Percentiles rank a stretch among this genome's conserved stretches.
Conservation (phyloP, 2,329 filamentous ascomycete genomes). For the Aspergillus pseudonomiae region DNA sequence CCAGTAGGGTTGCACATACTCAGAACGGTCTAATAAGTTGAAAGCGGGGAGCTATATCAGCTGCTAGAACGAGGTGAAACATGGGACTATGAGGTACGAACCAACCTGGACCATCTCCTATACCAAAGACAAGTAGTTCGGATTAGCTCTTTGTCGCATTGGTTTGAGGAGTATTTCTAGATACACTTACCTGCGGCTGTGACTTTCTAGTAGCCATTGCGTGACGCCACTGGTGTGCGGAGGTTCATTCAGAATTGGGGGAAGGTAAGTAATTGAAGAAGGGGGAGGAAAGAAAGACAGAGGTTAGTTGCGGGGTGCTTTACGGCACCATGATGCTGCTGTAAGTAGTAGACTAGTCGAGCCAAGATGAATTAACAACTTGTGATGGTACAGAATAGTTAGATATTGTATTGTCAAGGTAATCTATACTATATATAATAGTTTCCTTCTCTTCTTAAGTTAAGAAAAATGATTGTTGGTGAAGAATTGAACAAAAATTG, state of each 20-base stretch:
- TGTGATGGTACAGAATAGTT: background rate
- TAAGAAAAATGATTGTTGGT: too few species aligned
- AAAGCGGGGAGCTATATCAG: constrained; percentile 26
- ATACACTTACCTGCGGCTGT: constrained; percentile 66
- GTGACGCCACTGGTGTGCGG: constrained; percentile 17
- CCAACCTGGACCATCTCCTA: constrained; percentile 99
- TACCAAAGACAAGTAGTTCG: background rate
- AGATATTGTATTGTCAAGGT: background rate
- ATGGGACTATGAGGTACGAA: constrained; percentile 59
- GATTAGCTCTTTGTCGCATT: background rate
- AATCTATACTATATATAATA: background rate
- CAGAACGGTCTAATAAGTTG: constrained; percentile 39
- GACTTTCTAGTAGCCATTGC: constrained; percentile 57
- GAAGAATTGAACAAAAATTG: too few species aligned
- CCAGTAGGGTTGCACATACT: constrained; percentile 33
- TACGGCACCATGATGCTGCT: constrained; percentile 13
- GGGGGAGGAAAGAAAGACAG: background rate
- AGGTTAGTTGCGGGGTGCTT: constrained; percentile 17
- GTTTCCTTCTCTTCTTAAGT: background rate
- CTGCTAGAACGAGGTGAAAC: constrained; percentile 17
- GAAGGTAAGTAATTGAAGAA: background rate
- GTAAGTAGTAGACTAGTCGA: background rate
- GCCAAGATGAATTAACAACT: background rate
- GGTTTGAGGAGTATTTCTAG: background rate
- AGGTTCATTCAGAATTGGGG: constrained; percentile 26